Evolutionary conservation across 2,329 filamentous ascomycete species (phyloP).

Genomic region (Penicillium sp.): DNA sequence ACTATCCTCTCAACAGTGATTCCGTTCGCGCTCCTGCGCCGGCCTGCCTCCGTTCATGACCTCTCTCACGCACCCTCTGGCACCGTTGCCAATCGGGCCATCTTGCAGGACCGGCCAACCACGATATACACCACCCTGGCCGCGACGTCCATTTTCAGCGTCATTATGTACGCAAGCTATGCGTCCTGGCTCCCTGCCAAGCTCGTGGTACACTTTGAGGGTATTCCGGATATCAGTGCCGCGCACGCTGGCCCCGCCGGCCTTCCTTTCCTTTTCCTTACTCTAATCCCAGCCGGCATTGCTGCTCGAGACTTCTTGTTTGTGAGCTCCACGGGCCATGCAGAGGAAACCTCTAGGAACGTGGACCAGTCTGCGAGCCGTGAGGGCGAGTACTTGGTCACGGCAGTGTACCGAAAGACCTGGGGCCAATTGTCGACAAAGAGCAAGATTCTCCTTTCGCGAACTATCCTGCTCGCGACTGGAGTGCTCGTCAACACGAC

Average conservation of each 20-base stretch:
- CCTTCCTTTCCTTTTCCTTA: conserved; percentile 52
- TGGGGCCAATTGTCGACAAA: conserved; percentile 69
- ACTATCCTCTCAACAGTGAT: conserved; percentile 72
- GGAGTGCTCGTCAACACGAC: conserved; percentile 62
- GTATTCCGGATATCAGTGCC: conserved; percentile 69
- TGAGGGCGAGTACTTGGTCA: conserved; percentile 71
- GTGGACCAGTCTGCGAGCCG: conserved; percentile 71
- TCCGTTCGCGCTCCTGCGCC: conserved; percentile 77
- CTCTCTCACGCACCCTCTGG: conserved; percentile 52
- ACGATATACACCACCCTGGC: conserved; percentile 70
- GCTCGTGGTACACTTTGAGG: conserved; percentile 77
- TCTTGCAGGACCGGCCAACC: conserved; percentile 68
- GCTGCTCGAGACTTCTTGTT: conserved; percentile 81
- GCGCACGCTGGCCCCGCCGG: conserved; percentile 68
- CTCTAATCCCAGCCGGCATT: conserved; percentile 71
- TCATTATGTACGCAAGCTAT: conserved; percentile 73
- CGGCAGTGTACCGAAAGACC: conserved; percentile 63
- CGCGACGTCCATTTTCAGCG: conserved; percentile 74
- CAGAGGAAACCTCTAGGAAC: conserved; percentile 42
- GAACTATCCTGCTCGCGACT: conserved; percentile 61
- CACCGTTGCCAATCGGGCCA: conserved; percentile 65
- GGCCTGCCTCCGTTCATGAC: conserved; percentile 68
- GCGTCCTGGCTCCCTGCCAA: conserved; percentile 72
- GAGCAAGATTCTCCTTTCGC: conserved; percentile 67
- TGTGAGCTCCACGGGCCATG: conserved; percentile 56